phyloP scores from a whole-genome alignment of 1,284 basidiomycete genomes.

The Boletus mariae region DNA sequence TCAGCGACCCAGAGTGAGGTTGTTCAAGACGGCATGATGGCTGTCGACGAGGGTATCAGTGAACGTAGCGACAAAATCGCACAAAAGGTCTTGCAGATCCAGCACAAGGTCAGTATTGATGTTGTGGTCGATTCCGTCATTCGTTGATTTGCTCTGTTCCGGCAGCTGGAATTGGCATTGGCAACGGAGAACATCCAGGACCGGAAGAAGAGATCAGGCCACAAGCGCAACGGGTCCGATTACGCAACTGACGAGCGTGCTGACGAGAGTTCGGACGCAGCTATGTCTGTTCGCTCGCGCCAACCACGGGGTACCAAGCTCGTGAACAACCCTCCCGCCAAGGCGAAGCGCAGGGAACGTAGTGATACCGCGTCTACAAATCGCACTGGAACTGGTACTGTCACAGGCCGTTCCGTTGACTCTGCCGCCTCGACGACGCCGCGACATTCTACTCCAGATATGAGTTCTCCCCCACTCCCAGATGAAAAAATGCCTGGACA shows the following conservation, averaged over 20 bases:
- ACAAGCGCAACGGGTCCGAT: conserved; percentile 24
- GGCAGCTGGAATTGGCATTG: conserved; percentile 68
- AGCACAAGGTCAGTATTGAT: conserved; percentile 61
- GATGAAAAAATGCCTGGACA: conserved; percentile 27
- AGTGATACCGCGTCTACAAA: conserved; percentile 34
- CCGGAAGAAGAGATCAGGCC: conserved; percentile 36
- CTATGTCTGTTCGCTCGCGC: conserved; percentile 25
- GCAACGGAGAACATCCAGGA: conserved; percentile 50
- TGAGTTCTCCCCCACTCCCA: conserved; percentile 33
- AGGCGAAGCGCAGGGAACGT: conserved; percentile 33
- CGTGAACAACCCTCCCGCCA: conserved; percentile 31
- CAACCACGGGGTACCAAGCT: conserved; percentile 28
- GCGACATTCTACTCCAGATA: conserved; percentile 28
- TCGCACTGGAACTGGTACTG: conserved; percentile 28
- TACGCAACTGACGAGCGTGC: conserved; percentile 32
- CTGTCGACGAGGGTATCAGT: conserved; percentile 79
- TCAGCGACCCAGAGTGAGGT: conserved; percentile 59
- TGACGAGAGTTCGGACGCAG: conserved; percentile 35
- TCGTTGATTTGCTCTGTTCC: conserved; percentile 7
- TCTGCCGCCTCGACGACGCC: conserved; percentile 28
- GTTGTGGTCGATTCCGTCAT: not conserved
- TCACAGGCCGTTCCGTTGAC: conserved; percentile 24
- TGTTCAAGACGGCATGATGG: conserved; percentile 72
- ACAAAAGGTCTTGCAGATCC: conserved; percentile 77
- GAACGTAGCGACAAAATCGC: conserved; percentile 80